Percentiles rank a stretch among this genome's conserved stretches.
Evolutionary conservation across 106 monocot species (phyloP).

Genomic region (Dendrobium catenatum): DNA sequence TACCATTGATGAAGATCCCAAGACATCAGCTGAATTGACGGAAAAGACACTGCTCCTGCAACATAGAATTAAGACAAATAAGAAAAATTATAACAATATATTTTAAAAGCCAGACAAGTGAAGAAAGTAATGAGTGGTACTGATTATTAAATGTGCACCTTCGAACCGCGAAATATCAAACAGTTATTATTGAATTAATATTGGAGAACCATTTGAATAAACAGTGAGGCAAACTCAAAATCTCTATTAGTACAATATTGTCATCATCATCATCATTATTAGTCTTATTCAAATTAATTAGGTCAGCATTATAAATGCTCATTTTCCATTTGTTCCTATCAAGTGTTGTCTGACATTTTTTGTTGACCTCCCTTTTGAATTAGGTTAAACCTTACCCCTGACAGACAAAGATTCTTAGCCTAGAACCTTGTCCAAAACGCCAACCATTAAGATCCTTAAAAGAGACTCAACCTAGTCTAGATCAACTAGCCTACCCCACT

Average conservation of each 20-base stretch:
- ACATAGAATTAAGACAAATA: background rate
- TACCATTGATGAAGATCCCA: conserved; percentile 45
- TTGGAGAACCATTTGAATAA: background rate
- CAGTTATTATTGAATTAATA: background rate
- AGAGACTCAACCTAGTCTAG: no score
- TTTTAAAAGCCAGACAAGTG: background rate
- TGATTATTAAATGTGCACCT: background rate
- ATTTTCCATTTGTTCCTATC: no score
- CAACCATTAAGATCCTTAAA: no score
- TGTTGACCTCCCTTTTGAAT: no score
- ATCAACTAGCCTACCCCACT: no score
- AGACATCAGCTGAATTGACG: conserved; percentile 42
- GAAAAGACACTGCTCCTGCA: conserved; percentile 38
- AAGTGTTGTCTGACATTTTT: no score
- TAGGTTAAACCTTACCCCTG: no score
- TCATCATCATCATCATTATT: background rate
- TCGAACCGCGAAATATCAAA: background rate
- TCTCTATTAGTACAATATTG: background rate
- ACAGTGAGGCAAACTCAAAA: background rate
- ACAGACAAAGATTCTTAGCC: no score
- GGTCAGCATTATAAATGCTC: no score
- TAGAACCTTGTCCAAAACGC: no score
- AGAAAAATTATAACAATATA: background rate
- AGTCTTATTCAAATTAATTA: no score
- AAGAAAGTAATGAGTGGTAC: background rate